Percentiles rank a stretch among this genome's conserved stretches.
These are phyloP conservation scores for Lactarius deliciosus DNA, from an alignment of 768 basidiomycete species.

Conservation along the genomic window DNA sequence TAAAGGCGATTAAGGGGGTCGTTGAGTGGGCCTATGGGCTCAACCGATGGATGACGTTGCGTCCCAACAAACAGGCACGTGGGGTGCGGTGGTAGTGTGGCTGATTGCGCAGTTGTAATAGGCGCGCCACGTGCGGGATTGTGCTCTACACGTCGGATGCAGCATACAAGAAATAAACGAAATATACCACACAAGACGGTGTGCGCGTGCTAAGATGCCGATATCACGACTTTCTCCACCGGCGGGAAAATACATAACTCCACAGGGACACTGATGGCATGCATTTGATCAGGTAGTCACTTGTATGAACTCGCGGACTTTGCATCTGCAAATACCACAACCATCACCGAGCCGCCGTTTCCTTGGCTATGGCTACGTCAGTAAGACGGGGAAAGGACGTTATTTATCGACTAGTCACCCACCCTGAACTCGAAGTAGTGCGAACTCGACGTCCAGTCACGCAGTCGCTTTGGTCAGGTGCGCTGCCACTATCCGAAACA, in stretches of 20 bases:
- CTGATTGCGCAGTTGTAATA: not conserved
- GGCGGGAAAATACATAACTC: not conserved
- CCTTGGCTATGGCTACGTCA: not conserved
- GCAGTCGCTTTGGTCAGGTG: not conserved
- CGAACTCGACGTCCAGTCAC: not conserved
- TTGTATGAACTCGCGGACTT: not conserved
- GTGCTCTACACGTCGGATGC: not conserved
- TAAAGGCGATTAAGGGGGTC: not conserved
- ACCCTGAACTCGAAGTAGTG: not conserved
- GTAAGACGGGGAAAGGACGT: not conserved
- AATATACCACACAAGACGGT: not conserved
- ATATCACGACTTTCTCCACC: not conserved
- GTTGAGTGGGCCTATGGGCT: not conserved
- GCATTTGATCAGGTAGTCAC: not conserved
- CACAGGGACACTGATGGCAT: not conserved
- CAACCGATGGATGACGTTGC: not conserved
- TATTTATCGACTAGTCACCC: not conserved
- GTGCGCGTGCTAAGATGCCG: not conserved
- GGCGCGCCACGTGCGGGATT: not conserved
- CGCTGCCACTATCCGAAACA: not conserved
- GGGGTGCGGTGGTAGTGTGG: not conserved
- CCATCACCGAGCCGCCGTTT: not conserved
- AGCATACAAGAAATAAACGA: not conserved
- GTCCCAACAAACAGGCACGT: too few species aligned
- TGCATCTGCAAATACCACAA: slow-evolving; percentile 3